phyloP scores from a whole-genome alignment of 768 basidiomycete species.

The Pulveroboletus frians region DNA sequence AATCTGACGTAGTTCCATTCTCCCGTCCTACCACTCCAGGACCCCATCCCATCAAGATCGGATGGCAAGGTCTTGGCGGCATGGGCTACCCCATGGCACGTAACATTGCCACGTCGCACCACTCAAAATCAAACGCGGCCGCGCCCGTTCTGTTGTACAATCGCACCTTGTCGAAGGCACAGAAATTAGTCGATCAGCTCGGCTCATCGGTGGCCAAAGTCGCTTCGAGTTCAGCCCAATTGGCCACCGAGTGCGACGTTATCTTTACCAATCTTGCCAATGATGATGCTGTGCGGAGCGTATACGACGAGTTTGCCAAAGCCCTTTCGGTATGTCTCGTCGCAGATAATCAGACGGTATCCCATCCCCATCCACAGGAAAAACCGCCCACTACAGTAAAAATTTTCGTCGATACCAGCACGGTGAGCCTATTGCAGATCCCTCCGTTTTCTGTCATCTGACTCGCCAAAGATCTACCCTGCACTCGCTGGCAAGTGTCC shows the following conservation, averaged over 20 bases:
- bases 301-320: conserved; percentile 57
- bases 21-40: conserved; percentile 57
- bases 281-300: conserved; percentile 61
- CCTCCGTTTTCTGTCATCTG: conserved; percentile 2
- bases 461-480: conserved; percentile 47
- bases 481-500: conserved; percentile 39
- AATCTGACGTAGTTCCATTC: conserved; percentile 38
- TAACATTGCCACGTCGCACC: conserved; percentile 62
- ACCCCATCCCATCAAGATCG: conserved; percentile 36
- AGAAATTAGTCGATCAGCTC: conserved; percentile 52
- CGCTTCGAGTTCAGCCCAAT: conserved; percentile 50
- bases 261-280: conserved; percentile 69
- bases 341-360: background rate
- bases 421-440: conserved; percentile 42
- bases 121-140: conserved; percentile 33
- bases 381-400: conserved; percentile 46
- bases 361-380: conserved; percentile 25
- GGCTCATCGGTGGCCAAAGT: conserved; percentile 50
- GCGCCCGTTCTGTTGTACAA: conserved; percentile 70
- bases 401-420: conserved; percentile 84
- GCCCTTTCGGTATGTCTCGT: conserved; percentile 46
- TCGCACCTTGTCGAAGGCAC: conserved; percentile 57
- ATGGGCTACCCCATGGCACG: conserved; percentile 77
- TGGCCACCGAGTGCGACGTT: conserved; percentile 66
- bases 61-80: conserved; percentile 47